phyloP scores from a whole-genome alignment of 441 rosid species.

The Mallotus japonicus region DNA sequence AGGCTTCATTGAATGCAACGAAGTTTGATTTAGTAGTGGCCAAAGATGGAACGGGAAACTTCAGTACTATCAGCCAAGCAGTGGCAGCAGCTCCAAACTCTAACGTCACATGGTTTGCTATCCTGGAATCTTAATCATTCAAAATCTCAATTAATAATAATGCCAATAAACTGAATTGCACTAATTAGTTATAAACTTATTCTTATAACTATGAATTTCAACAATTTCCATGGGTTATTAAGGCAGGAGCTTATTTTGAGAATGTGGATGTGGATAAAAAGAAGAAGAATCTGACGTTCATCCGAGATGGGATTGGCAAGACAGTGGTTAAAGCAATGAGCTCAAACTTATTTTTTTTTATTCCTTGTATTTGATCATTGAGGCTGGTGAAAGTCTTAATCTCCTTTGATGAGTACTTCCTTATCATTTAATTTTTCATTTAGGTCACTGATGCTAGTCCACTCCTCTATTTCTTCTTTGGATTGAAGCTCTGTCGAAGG shows the following conservation, averaged over 20 bases:
- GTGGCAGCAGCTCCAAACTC: constrained; percentile 48
- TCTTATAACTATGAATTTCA: too few relatives aligned
- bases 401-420: too few relatives aligned
- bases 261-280: constrained; percentile 41
- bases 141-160: neutral
- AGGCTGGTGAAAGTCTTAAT: too few relatives aligned
- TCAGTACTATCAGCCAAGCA: constrained; percentile 44
- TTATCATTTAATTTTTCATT: too few relatives aligned
- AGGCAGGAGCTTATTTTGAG: constrained; percentile 52
- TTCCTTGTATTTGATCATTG: too few relatives aligned
- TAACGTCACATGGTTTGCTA: constrained; percentile 22
- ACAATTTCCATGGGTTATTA: constrained; percentile 34
- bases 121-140: too few relatives aligned
- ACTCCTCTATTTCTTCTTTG: too few relatives aligned
- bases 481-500: too few relatives aligned
- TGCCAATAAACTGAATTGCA: neutral
- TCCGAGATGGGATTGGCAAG: constrained; percentile 47
- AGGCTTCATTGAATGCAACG: constrained; percentile 40
- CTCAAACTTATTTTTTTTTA: too few relatives aligned
- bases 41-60: constrained; percentile 48
- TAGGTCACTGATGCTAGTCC: too few relatives aligned
- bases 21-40: constrained; percentile 49
- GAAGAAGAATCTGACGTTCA: constrained; percentile 41
- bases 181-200: too few relatives aligned
- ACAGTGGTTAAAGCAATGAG: constrained; percentile 45